Evolutionary conservation across 31 red algal genomes (phyloP).

Genomic region (Asparagopsis taxiformis): DNA sequence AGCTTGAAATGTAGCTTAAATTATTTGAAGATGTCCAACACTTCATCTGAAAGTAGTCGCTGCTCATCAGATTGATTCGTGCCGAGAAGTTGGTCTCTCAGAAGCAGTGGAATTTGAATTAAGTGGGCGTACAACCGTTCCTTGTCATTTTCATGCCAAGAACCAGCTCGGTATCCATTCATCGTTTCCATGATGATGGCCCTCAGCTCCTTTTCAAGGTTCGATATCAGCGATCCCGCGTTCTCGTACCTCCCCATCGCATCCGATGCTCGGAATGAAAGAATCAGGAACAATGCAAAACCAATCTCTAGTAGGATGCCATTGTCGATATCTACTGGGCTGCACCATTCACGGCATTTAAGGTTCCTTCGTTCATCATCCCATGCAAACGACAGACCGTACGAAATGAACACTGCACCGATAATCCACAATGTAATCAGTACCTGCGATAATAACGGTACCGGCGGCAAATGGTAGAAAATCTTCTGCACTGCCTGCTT

Average conservation of each 20-base stretch:
- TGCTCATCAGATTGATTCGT: neutral
- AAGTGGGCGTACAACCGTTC: constrained; percentile 10
- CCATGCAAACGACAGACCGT: no score
- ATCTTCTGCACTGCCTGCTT: neutral
- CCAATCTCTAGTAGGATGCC: no score
- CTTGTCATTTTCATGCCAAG: neutral
- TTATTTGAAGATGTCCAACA: no score
- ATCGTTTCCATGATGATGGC: neutral
- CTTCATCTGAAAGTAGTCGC: constrained; percentile 22
- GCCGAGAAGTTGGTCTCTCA: neutral
- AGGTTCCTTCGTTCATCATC: no score
- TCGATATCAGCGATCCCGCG: no score
- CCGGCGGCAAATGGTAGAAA: no score
- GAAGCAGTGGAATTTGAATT: neutral
- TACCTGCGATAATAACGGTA: neutral
- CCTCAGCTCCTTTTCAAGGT: no score
- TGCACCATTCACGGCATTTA: neutral
- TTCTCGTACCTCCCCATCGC: constrained; percentile 1
- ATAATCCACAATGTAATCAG: constrained; percentile 13
- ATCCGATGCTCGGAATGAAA: no score
- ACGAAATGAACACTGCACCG: constrained; percentile 25
- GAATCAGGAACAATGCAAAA: no score
- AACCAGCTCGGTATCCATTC: neutral
- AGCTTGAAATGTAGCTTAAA: no score
- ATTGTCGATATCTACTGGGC: no score